Evolutionary conservation across 2,329 filamentous ascomycete species (phyloP).

Genomic region (Xylariales sp.): DNA sequence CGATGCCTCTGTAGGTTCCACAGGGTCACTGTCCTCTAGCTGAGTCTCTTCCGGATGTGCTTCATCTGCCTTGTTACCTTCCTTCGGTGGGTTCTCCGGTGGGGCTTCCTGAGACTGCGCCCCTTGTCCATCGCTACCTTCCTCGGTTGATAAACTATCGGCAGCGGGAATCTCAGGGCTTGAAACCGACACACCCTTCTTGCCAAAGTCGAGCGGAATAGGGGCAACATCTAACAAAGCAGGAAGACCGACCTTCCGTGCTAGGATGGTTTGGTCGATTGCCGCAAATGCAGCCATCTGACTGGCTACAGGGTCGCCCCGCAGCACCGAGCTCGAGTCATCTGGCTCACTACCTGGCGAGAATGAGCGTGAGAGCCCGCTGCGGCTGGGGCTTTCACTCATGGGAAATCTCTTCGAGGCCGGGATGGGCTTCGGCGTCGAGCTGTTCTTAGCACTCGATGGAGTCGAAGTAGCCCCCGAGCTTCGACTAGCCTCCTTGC

Average conservation of each 20-base stretch:
- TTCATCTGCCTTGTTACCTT: conserved; percentile 13
- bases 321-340: conserved; percentile 16
- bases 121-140: conserved; percentile 7
- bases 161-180: conserved; percentile 16
- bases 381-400: conserved; percentile 28
- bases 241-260: conserved; percentile 48
- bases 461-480: conserved; percentile 20
- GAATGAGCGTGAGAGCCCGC: conserved; percentile 29
- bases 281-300: conserved; percentile 60
- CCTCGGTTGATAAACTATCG: conserved; percentile 12
- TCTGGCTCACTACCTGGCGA: conserved; percentile 33
- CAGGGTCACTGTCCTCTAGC: conserved; percentile 20
- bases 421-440: conserved; percentile 30
- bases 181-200: conserved; percentile 16
- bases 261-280: conserved; percentile 58
- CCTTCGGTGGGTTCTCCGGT: conserved; percentile 14
- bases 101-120: too few relatives aligned
- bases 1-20: conserved; percentile 15
- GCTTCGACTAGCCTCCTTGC: conserved; percentile 37
- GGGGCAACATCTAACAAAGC: conserved; percentile 32
- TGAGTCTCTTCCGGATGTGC: neutral
- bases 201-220: conserved; percentile 43
- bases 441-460: conserved; percentile 21
- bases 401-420: conserved; percentile 35
- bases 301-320: conserved; percentile 35